These are phyloP conservation scores for Mortierella sp. DNA, from an alignment of 371 early-diverging fungal species.

Conservation along the genomic window DNA sequence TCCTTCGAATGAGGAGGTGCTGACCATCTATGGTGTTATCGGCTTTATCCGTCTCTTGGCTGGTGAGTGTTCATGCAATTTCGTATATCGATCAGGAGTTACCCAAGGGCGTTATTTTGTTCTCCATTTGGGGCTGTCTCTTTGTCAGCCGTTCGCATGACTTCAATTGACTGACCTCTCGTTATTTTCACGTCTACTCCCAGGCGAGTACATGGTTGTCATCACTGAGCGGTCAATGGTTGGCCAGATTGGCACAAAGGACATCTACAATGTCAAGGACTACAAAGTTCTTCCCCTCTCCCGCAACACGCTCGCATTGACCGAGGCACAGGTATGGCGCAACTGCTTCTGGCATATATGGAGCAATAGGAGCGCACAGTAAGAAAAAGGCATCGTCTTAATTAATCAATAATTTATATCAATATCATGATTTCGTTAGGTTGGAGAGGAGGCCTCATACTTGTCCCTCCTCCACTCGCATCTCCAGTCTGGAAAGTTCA, in stretches of 20 bases:
- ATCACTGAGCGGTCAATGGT: constrained; percentile 82
- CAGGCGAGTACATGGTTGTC: constrained; percentile 88
- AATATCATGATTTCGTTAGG: constrained; percentile 47
- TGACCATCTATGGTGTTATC: constrained; percentile 75
- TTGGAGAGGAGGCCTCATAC: constrained; percentile 83
- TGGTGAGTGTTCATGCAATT: constrained; percentile 59
- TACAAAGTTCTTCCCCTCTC: constrained; percentile 83
- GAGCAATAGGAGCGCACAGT: too few species aligned
- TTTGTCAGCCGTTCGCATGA: background rate
- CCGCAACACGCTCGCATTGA: constrained; percentile 60
- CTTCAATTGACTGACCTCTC: background rate
- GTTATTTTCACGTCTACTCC: background rate
- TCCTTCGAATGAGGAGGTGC: constrained; percentile 43
- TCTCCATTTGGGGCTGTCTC: background rate
- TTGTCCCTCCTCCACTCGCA: constrained; percentile 78
- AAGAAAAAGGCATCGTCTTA: background rate
- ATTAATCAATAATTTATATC: background rate
- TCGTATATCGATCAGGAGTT: background rate
- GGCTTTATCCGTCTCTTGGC: constrained; percentile 82
- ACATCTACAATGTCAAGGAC: constrained; percentile 81
- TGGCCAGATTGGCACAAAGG: constrained; percentile 75
- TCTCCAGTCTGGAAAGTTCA: constrained; percentile 79
- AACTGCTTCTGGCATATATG: background rate
- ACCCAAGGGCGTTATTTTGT: background rate
- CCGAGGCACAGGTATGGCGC: constrained; percentile 64